Conservation (phyloP, 2,329 filamentous ascomycete genomes). For the Dothiorella sarmentorum region DNA sequence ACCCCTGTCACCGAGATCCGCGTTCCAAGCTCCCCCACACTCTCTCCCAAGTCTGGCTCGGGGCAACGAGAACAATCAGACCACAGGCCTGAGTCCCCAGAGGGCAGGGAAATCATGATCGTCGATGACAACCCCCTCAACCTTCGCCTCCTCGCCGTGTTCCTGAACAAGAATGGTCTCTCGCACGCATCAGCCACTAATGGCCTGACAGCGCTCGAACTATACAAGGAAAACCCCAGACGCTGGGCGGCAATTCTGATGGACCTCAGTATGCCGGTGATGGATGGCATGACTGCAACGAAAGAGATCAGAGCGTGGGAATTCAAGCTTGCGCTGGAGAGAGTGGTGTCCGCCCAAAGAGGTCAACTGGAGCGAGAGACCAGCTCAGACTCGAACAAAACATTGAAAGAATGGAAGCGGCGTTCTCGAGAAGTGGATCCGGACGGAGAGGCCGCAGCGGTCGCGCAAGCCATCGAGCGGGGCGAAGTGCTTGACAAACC, state of each 20-base stretch:
- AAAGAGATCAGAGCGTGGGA: constrained; percentile 37
- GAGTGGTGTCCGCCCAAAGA: background rate
- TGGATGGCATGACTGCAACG: constrained; percentile 52
- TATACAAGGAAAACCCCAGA: constrained; percentile 24
- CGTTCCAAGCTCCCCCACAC: background rate
- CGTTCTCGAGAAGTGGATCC: background rate
- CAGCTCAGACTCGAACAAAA: background rate
- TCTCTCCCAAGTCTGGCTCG: background rate
- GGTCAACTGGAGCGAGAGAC: background rate
- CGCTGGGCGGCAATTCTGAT: constrained; percentile 35
- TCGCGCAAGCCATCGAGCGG: too few species aligned
- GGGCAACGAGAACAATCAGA: background rate
- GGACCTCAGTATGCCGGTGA: constrained; percentile 57
- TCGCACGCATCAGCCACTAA: constrained; percentile 32
- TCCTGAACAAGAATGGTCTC: constrained; percentile 34
- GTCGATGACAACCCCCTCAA: constrained; percentile 42
- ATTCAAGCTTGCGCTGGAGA: background rate
- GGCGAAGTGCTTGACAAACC: background rate
- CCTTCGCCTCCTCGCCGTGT: constrained; percentile 34
- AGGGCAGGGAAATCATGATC: constrained; percentile 30
- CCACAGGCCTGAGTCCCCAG: too few species aligned
- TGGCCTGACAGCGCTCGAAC: constrained; percentile 34
- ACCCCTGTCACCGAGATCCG: too few species aligned
- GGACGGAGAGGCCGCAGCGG: background rate
- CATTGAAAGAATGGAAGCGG: background rate